A percentile compares a stretch with the other conserved stretches of the same genome.
These are phyloP conservation scores for Vigna radiata DNA, from an alignment of 306 rosid species.

Conservation along the genomic window DNA sequence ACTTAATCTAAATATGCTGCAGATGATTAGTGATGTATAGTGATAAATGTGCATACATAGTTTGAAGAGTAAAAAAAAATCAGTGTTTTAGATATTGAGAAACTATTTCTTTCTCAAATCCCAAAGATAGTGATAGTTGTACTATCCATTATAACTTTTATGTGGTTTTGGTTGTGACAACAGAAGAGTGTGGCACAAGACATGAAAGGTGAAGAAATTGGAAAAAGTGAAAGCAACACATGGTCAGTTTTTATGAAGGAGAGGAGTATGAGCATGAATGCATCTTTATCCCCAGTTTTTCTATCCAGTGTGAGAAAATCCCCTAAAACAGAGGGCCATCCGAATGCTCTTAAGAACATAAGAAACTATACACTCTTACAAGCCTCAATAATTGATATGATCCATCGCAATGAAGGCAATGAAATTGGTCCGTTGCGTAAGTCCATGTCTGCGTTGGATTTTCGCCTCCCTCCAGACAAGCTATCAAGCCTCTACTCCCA, in stretches of 20 bases:
- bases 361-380: slow-evolving; percentile 61
- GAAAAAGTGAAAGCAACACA: slow-evolving; percentile 54
- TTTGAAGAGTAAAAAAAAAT: no score
- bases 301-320: slow-evolving; percentile 46
- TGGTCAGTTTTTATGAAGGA: background rate
- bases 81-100: background rate
- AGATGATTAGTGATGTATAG: no score
- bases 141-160: background rate
- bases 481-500: slow-evolving; percentile 40
- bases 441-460: slow-evolving; percentile 51
- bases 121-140: background rate
- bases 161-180: slow-evolving; percentile 35
- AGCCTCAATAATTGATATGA: slow-evolving; percentile 66
- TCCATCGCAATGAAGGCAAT: slow-evolving; percentile 50
- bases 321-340: slow-evolving; percentile 76
- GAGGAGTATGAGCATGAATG: background rate
- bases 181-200: slow-evolving; percentile 46
- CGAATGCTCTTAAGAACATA: slow-evolving; percentile 72
- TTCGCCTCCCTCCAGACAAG: slow-evolving; percentile 54
- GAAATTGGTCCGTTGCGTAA: background rate
- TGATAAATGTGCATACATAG: no score
- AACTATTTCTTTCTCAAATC: background rate
- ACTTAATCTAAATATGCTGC: no score
- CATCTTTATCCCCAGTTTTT: slow-evolving; percentile 52
- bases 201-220: slow-evolving; percentile 44